These are phyloP conservation scores for Sarocladium strictum DNA, from an alignment of 2,329 filamentous ascomycete species.

Conservation along the genomic window DNA sequence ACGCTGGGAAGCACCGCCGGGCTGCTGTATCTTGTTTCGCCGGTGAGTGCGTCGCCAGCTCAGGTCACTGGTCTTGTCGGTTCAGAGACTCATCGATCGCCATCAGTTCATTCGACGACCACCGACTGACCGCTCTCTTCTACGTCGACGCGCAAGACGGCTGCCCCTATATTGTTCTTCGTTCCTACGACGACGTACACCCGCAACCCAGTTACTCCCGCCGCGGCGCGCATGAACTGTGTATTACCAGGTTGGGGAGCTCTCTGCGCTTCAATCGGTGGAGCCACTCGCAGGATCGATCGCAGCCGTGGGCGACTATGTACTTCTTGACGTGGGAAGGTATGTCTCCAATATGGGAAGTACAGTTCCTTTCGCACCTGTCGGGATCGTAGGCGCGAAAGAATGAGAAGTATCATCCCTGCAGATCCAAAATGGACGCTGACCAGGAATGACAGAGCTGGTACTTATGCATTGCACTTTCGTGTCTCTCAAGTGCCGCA, in stretches of 20 bases:
- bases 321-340: constrained; percentile 58
- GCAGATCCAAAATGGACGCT: not conserved
- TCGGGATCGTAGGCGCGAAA: no score
- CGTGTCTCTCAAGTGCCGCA: constrained; percentile 48
- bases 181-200: constrained; percentile 33
- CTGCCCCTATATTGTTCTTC: constrained; percentile 41
- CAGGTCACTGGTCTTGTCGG: no score
- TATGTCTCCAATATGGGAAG: no score
- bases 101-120: constrained; percentile 47
- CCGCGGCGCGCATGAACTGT: constrained; percentile 48
- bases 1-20: constrained; percentile 36
- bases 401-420: no score
- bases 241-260: constrained; percentile 41
- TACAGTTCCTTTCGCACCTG: no score
- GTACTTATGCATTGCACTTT: constrained; percentile 55
- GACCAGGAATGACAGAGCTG: constrained; percentile 38
- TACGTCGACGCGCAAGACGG: constrained; percentile 39
- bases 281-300: constrained; percentile 34
- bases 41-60: constrained; percentile 36
- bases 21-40: constrained; percentile 48
- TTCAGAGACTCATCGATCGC: constrained; percentile 10
- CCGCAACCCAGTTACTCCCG: constrained; percentile 38
- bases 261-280: constrained; percentile 47
- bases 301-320: constrained; percentile 49
- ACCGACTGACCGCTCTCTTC: constrained; percentile 46